Base-by-base conservation (phyloP, 495 filamentous ascomycete species). In the Penicillium bialowiezense region DNA sequence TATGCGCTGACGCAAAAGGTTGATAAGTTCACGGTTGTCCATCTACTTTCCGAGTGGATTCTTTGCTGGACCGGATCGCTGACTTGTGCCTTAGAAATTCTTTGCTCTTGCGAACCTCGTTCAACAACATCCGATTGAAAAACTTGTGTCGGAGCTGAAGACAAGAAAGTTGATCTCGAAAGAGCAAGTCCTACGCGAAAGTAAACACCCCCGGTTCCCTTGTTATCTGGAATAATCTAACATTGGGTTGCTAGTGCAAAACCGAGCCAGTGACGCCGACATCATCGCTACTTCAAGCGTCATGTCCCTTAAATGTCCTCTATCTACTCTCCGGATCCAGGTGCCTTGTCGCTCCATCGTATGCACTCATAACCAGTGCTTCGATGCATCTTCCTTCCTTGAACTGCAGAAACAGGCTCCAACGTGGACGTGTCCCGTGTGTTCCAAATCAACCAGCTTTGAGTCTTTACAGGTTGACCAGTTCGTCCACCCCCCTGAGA, bases 391-490 rank as follows among this genome's bases (percentile, higher is more conserved):
- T 2, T 95, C 90, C 2, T 98, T 96, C 56, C 74, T 98, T 12
- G 89, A 96, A 56, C 63, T 98, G 31, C 91, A 97, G 59, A 91
- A 97, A 64, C 93, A 98, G 72, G 91, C 89, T 0, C 92, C 93
- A 17, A 92, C 90, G 9, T 98, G 93, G 93, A 74, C 81, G 17
- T 98, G 93, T 58, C 93, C 93, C 7, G 85, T 96, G 20, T 98
- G 93, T 70, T 89, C 84, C 62, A 95, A 96, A 55, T 69, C 81
- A 0, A 83, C 89, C 7, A 81, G 81, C 7, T 98, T 91, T 60
- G 86, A 91, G 35, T 83, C 78, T 23, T 63, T 98, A 26, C 88
- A 88, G 23, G 81, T 96, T 34, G 93, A 98, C 58, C 87, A 93
- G 84, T 93, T 70, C 74, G 86, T 72, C 23, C 17, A 41, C 24